phyloP scores from a whole-genome alignment of 306 rosid species.

The Begonia masoniana region DNA sequence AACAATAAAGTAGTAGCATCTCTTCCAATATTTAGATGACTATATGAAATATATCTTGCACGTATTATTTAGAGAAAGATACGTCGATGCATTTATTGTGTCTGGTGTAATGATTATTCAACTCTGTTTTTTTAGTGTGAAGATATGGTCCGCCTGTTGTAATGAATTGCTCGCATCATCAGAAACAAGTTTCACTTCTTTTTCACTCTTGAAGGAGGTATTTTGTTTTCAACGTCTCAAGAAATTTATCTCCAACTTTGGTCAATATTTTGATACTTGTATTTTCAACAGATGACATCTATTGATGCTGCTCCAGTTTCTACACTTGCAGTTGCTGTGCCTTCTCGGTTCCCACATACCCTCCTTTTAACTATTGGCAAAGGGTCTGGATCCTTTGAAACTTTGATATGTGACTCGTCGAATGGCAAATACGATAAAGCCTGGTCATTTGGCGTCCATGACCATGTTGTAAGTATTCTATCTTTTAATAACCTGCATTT shows the following conservation, averaged over 20 bases:
- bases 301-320: conserved; percentile 60
- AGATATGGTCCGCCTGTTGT: conserved; percentile 55
- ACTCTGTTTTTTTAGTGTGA: conserved; percentile 35
- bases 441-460: conserved; percentile 48
- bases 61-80: no score
- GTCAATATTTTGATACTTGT: conserved; percentile 11
- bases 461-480: conserved; percentile 46
- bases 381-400: conserved; percentile 78
- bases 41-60: no score
- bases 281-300: conserved; percentile 49
- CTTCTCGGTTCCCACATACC: conserved; percentile 29
- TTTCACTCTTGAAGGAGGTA: conserved; percentile 71
- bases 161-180: conserved; percentile 44
- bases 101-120: no score
- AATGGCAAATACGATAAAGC: conserved; percentile 34
- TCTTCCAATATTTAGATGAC: no score
- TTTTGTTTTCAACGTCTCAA: conserved; percentile 6
- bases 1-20: no score
- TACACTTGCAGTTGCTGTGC: conserved; percentile 47
- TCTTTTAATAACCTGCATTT: conserved; percentile 11
- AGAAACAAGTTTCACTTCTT: conserved; percentile 30
- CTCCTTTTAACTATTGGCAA: conserved; percentile 73
- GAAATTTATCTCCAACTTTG: conserved; percentile 3
- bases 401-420: conserved; percentile 58
- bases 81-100: no score